Base-by-base conservation (phyloP, 495 filamentous ascomycete species). In the Chlorociboria aeruginascens region DNA sequence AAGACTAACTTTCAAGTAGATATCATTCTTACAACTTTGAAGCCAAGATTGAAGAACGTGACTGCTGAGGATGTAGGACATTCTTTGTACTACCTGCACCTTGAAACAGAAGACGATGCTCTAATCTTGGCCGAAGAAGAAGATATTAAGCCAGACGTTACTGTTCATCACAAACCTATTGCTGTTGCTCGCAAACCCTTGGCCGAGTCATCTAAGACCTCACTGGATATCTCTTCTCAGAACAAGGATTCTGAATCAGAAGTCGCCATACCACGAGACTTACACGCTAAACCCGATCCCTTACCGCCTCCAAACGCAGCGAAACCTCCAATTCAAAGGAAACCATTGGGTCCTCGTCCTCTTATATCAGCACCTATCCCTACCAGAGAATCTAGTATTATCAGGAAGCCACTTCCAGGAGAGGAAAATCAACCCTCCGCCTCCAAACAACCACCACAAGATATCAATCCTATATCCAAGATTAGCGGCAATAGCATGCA, bases 11-110 rank as follows among this genome's bases (percentile, higher is more conserved):
- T 3, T 40, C n/a, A 6, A 17, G 25, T 47, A 94, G 92, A 97
- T 73, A 74, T 97, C 38, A 92, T 98, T 49, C 76, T 97, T n/a
- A 89, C 90, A 8, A 84, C 92, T 0, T 67, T 94, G 16, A 89
- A 90, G 63, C 92, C 92, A 13, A 78, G 84, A 13, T 70, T 81
- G 13, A 92, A 90, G 61, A 86, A 86, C 34, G 85, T 97, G 25
- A 93, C 85, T 0, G 84, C 77, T 7, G 81, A 86, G 58, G 90
- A 95, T 61, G 82, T 97, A 32, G 78, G 83, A 40, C 85, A 81
- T 52, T 92, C 82, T 9, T 72, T 98, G 3, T 98, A 96, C 65
- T 96, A 90, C 58, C 64, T 95, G 32, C 92, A 98, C 61, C 70
- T 93, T 32, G 73, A 90, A 45, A 55, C 73, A 0, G 73, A 75